phyloP scores from a whole-genome alignment of 306 rosid species.

The Ziziphus jujuba region DNA sequence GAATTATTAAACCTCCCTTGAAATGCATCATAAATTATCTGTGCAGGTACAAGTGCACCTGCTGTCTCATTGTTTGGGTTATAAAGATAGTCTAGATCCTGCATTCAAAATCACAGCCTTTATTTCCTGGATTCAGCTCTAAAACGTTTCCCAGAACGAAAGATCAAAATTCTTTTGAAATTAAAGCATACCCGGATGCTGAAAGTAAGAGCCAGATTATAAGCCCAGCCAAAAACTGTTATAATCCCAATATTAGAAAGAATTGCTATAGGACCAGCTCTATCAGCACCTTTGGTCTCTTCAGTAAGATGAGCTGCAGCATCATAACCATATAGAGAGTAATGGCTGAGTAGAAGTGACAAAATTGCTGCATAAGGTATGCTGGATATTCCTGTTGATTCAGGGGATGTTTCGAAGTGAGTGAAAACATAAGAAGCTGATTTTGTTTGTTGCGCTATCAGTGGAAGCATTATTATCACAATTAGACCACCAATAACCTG shows the following conservation, averaged over 20 bases:
- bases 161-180: not conserved
- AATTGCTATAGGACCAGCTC: conserved; percentile 25
- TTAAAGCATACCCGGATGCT: conserved; percentile 22
- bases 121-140: too few species aligned
- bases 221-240: conserved; percentile 28
- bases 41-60: conserved; percentile 31
- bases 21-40: conserved; percentile 33
- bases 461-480: conserved; percentile 24
- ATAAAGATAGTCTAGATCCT: conserved; percentile 28
- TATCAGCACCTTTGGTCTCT: conserved; percentile 33
- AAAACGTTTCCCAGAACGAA: too few species aligned
- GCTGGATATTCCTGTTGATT: conserved; percentile 21
- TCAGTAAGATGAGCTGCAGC: conserved; percentile 33
- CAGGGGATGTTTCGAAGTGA: conserved; percentile 28
- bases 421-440: conserved; percentile 29
- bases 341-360: conserved; percentile 25
- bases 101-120: too few species aligned
- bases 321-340: conserved; percentile 25
- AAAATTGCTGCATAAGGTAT: conserved; percentile 30
- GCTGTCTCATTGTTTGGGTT: conserved; percentile 26
- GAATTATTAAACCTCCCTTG: conserved; percentile 28
- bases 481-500: conserved; percentile 29
- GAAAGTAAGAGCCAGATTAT: conserved; percentile 28
- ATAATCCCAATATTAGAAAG: conserved; percentile 22
- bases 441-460: conserved; percentile 21